phyloP scores from a whole-genome alignment of 306 rosid species.

The Oemleria cerasiformis region DNA sequence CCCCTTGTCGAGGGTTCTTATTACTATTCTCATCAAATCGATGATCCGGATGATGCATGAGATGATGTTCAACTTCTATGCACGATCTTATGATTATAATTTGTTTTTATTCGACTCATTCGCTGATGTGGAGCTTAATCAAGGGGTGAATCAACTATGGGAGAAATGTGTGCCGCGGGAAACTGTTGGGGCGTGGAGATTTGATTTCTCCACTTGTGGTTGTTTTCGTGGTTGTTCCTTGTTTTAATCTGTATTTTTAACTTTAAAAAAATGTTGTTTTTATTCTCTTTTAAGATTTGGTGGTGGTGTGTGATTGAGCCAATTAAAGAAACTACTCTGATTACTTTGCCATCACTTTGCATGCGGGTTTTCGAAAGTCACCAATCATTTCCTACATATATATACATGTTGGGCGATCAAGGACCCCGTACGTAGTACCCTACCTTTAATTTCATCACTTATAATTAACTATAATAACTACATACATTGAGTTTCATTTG shows the following conservation, averaged over 20 bases:
- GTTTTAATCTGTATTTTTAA: too few relatives aligned
- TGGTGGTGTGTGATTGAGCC: neutral
- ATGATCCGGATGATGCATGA: too few relatives aligned
- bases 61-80: neutral
- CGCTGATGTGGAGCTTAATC: too few relatives aligned
- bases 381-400: neutral
- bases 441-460: neutral
- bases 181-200: too few relatives aligned
- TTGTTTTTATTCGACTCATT: neutral
- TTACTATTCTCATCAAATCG: too few relatives aligned
- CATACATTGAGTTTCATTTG: neutral
- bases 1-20: too few relatives aligned
- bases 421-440: neutral
- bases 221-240: too few relatives aligned
- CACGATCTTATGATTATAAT: too few relatives aligned
- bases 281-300: neutral
- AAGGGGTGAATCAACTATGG: too few relatives aligned
- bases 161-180: too few relatives aligned
- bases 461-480: neutral
- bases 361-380: constrained; percentile 11
- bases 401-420: neutral
- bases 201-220: too few relatives aligned
- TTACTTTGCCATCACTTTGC: constrained; percentile 1
- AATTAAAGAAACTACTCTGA: neutral
- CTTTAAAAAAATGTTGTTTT: too few relatives aligned